Evolutionary conservation across 2,329 filamentous ascomycete species (phyloP).

Genomic region (Penicillium sp.): DNA sequence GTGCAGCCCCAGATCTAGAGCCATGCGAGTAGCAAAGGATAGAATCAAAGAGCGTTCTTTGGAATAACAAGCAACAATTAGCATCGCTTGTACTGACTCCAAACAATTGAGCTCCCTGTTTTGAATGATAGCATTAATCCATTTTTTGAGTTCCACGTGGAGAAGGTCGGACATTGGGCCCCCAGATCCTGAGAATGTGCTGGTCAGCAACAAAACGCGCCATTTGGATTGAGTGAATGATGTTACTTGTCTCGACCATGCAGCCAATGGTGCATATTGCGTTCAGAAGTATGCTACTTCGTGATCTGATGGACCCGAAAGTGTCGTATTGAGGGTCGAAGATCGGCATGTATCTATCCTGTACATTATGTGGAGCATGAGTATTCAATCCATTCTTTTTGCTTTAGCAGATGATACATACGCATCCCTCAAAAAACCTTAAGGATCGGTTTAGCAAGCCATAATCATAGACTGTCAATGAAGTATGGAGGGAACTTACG

Average conservation of each 20-base stretch:
- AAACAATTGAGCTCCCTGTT: conserved; percentile 41
- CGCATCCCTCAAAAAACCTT: conserved; percentile 42
- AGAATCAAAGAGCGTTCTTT: conserved; percentile 54
- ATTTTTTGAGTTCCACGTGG: conserved; percentile 46
- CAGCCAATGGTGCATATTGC: conserved; percentile 56
- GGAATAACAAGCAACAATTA: conserved; percentile 55
- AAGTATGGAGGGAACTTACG: conserved; percentile 18
- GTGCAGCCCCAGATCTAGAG: conserved; percentile 51
- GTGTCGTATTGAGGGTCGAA: conserved; percentile 51
- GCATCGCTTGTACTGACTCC: conserved; percentile 55
- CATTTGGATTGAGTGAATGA: too few species aligned
- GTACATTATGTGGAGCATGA: background rate
- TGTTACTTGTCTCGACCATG: conserved; percentile 39
- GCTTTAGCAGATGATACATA: conserved; percentile 15
- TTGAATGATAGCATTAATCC: conserved; percentile 50
- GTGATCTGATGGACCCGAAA: conserved; percentile 46
- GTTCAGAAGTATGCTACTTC: conserved; percentile 55
- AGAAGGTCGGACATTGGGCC: conserved; percentile 45
- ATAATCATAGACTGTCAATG: background rate
- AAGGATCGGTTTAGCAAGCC: background rate
- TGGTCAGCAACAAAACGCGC: background rate
- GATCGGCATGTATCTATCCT: conserved; percentile 53
- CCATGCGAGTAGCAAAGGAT: conserved; percentile 54
- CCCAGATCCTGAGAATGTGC: conserved; percentile 22
- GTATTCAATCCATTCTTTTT: background rate